Evolutionary conservation across 164 flowering plant genomes (phyloP).

Genomic region (Annona squamosa): DNA sequence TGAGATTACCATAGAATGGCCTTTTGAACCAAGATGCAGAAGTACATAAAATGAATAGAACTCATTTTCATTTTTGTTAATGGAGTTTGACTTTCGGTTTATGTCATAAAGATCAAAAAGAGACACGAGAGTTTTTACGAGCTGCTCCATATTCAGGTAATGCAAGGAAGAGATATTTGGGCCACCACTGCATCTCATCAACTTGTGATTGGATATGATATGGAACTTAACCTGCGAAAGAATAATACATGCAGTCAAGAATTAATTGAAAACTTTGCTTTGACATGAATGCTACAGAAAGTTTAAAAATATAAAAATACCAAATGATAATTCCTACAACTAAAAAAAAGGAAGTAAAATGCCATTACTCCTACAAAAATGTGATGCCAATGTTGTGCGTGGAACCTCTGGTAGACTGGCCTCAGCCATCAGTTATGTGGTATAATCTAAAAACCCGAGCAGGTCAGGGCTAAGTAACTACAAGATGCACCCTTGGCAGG

Average conservation of each 20-base stretch:
- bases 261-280: background rate
- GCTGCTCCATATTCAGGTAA: constrained; percentile 87
- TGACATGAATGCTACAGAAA: background rate
- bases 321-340: background rate
- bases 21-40: constrained; percentile 58
- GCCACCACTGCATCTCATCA: constrained; percentile 24
- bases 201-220: constrained; percentile 67
- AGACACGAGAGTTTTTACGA: constrained; percentile 51
- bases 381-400: too few species aligned
- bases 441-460: too few species aligned
- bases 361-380: too few species aligned
- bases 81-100: constrained; percentile 30
- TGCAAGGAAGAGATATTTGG: constrained; percentile 41
- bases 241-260: background rate
- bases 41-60: constrained; percentile 72
- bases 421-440: too few species aligned
- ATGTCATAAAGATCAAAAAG: constrained; percentile 57
- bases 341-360: too few species aligned
- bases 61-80: constrained; percentile 56
- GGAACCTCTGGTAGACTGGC: too few species aligned
- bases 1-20: constrained; percentile 42
- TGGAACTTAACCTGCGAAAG: constrained; percentile 76
- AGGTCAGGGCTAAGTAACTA: too few species aligned
- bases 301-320: background rate
- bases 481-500: too few species aligned